phyloP scores from a whole-genome alignment of 169 alveolate genomes.

The Blepharisma undulans region DNA sequence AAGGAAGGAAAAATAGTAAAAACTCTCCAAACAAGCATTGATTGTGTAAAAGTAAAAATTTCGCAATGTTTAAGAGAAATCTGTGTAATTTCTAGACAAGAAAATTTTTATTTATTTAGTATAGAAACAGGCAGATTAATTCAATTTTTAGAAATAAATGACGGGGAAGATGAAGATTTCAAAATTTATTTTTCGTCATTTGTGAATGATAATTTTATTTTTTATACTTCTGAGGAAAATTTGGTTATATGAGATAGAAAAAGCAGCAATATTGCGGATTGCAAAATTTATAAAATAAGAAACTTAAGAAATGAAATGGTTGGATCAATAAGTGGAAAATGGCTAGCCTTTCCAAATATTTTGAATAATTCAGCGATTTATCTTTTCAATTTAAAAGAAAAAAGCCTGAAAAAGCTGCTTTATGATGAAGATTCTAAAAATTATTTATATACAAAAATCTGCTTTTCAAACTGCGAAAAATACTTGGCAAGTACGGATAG shows the following conservation, averaged over 20 bases:
- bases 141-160: background rate
- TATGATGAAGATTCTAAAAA: background rate
- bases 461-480: background rate
- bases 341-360: background rate
- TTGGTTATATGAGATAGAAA: background rate
- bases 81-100: background rate
- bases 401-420: background rate
- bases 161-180: background rate
- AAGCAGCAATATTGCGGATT: background rate
- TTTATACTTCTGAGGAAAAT: background rate
- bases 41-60: background rate
- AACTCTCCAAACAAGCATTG: background rate
- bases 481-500: background rate
- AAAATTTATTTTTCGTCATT: background rate
- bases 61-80: background rate
- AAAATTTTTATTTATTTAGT: background rate
- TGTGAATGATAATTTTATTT: background rate
- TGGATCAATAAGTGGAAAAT: background rate
- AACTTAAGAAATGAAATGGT: background rate
- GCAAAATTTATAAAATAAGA: background rate
- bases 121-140: background rate
- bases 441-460: background rate
- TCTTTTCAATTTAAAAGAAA: background rate
- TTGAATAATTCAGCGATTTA: background rate
- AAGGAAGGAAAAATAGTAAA: background rate